Evolutionary conservation across 1,284 basidiomycete species (phyloP), one percentile per base, ranked within the genome.

Genomic region (Pseudozyma thailandica): DNA sequence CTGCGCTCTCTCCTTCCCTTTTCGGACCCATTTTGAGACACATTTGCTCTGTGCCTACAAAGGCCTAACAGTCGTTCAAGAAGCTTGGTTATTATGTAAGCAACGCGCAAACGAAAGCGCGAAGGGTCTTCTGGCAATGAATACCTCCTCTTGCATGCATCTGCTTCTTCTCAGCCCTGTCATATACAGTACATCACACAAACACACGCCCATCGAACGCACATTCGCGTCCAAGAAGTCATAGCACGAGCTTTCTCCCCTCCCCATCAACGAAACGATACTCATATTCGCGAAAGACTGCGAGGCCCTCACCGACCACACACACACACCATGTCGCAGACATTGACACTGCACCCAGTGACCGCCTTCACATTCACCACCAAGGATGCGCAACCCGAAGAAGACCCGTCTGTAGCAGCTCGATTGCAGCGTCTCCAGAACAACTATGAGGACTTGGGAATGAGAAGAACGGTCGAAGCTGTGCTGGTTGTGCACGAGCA

Each of bases 391-490:
- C 94, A 97, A 83, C 92, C 93, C 6, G 95, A 98, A 81, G 95
- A 98, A 82, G 94, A 97, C 78, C 91, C 93, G 0, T 95, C 93
- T 0, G 94, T 97, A 0, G 90, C 92, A 16, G 82, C 81, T 1
- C 66, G 82, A 3, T 52, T 83, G 46, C 80, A 81, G 53, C 75
- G 83, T 16, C 55, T 83, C 48, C 92, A 97, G 83, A 93, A 93
- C 83, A 95, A 98, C 83, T 98, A 94, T 87, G 92, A 94, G 82
- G 92, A 96, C 84, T 93, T 91, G 82, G 95, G 84, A 15, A 94
- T 95, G 90, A 88, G 94, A 27, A 86, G 93, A 20, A 94, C 93
- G 0, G 93, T 96, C 10, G 95, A 98, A 81, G 95, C 93, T n/a
- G 90, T 98, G 63, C 88, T 98, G 30, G 90, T 98, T 50, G 94